Conservation (phyloP, 352 stramenopile species). For the Albugo candida region DNA sequence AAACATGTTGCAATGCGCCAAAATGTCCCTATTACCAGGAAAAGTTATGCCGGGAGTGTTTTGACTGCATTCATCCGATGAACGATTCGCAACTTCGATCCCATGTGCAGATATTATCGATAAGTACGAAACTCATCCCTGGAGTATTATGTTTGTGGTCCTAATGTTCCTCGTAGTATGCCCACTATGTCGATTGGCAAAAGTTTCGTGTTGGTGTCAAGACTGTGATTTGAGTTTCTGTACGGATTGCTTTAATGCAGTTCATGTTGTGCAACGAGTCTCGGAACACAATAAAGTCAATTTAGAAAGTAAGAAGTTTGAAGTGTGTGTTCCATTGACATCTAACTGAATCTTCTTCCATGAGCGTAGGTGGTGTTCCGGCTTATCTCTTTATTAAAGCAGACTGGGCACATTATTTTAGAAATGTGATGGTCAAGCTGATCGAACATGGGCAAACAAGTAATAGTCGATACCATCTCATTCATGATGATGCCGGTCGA, state of each 20-base stretch:
- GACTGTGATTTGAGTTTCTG: conserved; percentile 55
- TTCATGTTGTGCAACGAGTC: conserved; percentile 20
- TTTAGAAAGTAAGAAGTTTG: conserved; percentile 18
- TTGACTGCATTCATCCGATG: too few species aligned
- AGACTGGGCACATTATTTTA: conserved; percentile 26
- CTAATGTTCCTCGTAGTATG: conserved; percentile 7
- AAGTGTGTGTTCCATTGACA: neutral
- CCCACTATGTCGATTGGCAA: conserved; percentile 30
- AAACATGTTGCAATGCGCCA: too few species aligned
- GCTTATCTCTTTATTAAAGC: conserved; percentile 18
- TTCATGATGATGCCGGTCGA: too few species aligned
- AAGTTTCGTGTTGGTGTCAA: conserved; percentile 23
- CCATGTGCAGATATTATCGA: too few species aligned
- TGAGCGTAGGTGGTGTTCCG: conserved; percentile 9
- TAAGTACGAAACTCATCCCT: too few species aligned
- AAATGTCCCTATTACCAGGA: too few species aligned
- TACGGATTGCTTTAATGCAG: conserved; percentile 18
- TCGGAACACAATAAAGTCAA: conserved; percentile 18
- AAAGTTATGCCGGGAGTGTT: too few species aligned
- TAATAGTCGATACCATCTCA: too few species aligned
- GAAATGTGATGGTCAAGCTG: conserved; percentile 17
- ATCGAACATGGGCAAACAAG: conserved; percentile 6
- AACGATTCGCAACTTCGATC: too few species aligned
- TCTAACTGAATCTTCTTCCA: neutral
- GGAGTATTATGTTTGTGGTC: too few species aligned